phyloP scores from a whole-genome alignment of 805 yeast genomes.

The Candida nemodendra region DNA sequence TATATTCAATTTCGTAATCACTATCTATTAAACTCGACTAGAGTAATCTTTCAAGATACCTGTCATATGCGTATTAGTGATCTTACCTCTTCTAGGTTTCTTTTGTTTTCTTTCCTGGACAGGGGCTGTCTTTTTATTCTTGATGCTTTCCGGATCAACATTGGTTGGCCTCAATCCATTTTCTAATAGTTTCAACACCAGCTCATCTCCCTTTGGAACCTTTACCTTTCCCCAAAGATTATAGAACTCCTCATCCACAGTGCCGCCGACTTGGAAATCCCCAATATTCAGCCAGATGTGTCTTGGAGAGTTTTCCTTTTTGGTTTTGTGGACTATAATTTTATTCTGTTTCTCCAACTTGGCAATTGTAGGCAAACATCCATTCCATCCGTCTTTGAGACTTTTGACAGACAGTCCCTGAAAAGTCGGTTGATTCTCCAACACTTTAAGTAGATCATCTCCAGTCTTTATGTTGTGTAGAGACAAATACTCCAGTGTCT shows the following conservation, averaged over 20 bases:
- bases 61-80: slow-evolving; percentile 95
- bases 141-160: slow-evolving; percentile 94
- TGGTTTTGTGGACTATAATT: slow-evolving; percentile 80
- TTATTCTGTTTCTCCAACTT: slow-evolving; percentile 75
- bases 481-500: slow-evolving; percentile 83
- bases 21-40: slow-evolving; percentile 26
- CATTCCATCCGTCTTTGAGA: slow-evolving; percentile 90
- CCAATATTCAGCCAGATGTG: slow-evolving; percentile 84
- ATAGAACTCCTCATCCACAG: slow-evolving; percentile 78
- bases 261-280: slow-evolving; percentile 50
- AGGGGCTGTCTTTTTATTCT: slow-evolving; percentile 54
- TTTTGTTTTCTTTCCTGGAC: slow-evolving; percentile 73
- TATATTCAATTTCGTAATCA: no score
- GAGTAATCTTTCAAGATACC: slow-evolving; percentile 88
- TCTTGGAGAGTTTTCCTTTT: slow-evolving; percentile 92
- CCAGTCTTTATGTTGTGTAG: slow-evolving; percentile 82
- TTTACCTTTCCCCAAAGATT: slow-evolving; percentile 76
- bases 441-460: slow-evolving; percentile 69
- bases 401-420: slow-evolving; percentile 81
- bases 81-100: slow-evolving; percentile 89
- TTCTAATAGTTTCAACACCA: slow-evolving; percentile 74
- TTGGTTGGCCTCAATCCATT: slow-evolving; percentile 95
- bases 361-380: slow-evolving; percentile 74
- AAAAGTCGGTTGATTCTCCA: slow-evolving; percentile 80
- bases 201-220: slow-evolving; percentile 77